phyloP scores from a whole-genome alignment of 2,329 filamentous ascomycete species.

The Macroventuria anomochaeta region DNA sequence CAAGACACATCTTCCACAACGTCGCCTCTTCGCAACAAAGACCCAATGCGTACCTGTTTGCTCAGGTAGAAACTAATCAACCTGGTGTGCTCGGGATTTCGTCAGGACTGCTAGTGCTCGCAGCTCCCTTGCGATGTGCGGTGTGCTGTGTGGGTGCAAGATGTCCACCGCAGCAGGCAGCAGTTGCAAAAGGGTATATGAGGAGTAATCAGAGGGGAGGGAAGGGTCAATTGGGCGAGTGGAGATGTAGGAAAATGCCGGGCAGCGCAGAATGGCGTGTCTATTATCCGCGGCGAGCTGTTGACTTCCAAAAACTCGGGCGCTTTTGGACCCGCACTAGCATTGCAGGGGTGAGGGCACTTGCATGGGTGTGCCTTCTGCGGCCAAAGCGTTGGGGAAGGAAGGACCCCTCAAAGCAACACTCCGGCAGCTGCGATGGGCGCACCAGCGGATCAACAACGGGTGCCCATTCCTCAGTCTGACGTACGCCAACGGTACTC shows the following conservation, averaged over 20 bases:
- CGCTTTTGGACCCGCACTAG: slow-evolving; percentile 16
- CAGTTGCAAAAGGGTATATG: slow-evolving; percentile 18
- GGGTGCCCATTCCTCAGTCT: not conserved
- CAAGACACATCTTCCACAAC: slow-evolving; percentile 8
- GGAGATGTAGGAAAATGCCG: slow-evolving; percentile 24
- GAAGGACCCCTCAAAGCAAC: slow-evolving; percentile 12
- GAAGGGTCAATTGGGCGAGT: slow-evolving; percentile 27
- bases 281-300: slow-evolving; percentile 30
- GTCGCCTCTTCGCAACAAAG: slow-evolving; percentile 24
- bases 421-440: slow-evolving; percentile 3
- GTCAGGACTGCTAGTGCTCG: slow-evolving; percentile 37
- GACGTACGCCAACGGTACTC: slow-evolving; percentile 2
- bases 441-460: slow-evolving; percentile 1
- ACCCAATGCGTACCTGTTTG: slow-evolving; percentile 28
- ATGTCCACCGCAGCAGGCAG: slow-evolving; percentile 22
- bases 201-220: slow-evolving; percentile 18
- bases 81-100: slow-evolving; percentile 40
- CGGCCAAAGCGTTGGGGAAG: slow-evolving; percentile 19
- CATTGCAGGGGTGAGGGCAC: slow-evolving; percentile 2
- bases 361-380: slow-evolving; percentile 17
- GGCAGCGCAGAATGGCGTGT: slow-evolving; percentile 26
- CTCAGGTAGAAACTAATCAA: slow-evolving; percentile 47
- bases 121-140: slow-evolving; percentile 44
- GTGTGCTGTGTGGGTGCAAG: slow-evolving; percentile 19
- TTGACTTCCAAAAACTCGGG: slow-evolving; percentile 36